Percentiles rank a stretch among this genome's conserved stretches.
These are phyloP conservation scores for Pestalotiopsis sp. DNA, from an alignment of 2,329 filamentous ascomycete species.

Conservation along the genomic window DNA sequence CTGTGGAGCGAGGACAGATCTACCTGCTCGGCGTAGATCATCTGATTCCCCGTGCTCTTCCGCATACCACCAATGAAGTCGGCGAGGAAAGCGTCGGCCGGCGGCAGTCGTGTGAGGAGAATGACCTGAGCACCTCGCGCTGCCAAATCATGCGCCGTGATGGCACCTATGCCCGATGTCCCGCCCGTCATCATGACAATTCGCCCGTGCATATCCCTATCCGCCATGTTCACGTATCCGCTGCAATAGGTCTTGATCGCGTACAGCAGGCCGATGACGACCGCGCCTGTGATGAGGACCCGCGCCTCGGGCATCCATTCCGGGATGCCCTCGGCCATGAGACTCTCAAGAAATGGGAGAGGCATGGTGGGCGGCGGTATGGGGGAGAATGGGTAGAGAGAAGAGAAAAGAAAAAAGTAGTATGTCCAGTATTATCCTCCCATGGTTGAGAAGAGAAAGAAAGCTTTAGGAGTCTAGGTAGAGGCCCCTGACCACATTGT, in stretches of 20 bases:
- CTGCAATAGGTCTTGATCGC: conserved; percentile 74
- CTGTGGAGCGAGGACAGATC: conserved; percentile 88
- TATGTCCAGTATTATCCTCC: conserved; percentile 18
- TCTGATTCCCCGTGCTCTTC: conserved; percentile 72
- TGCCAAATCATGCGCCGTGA: conserved; percentile 75
- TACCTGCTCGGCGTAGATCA: conserved; percentile 95
- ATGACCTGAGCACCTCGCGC: conserved; percentile 85
- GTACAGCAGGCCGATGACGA: conserved; percentile 40
- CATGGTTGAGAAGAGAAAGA: conserved; percentile 16
- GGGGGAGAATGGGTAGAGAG: not conserved
- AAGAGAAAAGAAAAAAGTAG: not conserved
- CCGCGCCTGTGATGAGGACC: conserved; percentile 41
- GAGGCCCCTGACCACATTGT: not conserved
- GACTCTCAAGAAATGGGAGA: conserved; percentile 51
- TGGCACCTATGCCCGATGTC: conserved; percentile 88
- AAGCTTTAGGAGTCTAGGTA: not conserved
- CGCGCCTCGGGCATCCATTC: conserved; percentile 48
- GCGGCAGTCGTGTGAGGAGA: conserved; percentile 80
- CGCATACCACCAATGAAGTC: conserved; percentile 93
- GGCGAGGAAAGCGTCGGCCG: conserved; percentile 83
- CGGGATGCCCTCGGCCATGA: conserved; percentile 52
- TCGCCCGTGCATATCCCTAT: conserved; percentile 88
- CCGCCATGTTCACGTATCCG: conserved; percentile 73
- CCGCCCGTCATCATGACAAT: conserved; percentile 94
- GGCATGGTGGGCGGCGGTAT: conserved; percentile 45